phyloP scores from a whole-genome alignment of 805 yeast genomes.

The Saturnispora serradocipensis region DNA sequence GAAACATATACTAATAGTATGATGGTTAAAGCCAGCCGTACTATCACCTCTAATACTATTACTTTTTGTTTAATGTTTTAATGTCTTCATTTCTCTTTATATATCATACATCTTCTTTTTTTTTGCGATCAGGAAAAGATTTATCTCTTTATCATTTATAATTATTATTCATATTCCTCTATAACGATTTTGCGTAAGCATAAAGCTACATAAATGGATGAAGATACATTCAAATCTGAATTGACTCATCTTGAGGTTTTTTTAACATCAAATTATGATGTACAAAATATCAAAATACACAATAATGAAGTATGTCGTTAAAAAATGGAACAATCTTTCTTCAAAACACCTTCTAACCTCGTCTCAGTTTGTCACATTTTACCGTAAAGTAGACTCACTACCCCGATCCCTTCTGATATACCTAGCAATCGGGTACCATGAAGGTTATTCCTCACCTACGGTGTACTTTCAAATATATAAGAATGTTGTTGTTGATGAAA shows the following conservation, averaged over 20 bases:
- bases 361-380: background rate
- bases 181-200: background rate
- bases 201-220: background rate
- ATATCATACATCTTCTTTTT: background rate
- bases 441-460: constrained; percentile 5
- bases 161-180: background rate
- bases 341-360: background rate
- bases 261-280: background rate
- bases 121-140: background rate
- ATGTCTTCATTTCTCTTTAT: constrained; percentile 1
- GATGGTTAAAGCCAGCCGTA: background rate
- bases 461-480: constrained; percentile 7
- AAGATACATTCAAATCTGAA: background rate
- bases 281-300: background rate
- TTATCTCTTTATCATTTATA: background rate
- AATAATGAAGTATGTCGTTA: background rate
- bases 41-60: background rate
- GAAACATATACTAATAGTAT: background rate
- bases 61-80: background rate
- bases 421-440: constrained; percentile 4
- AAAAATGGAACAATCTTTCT: background rate
- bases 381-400: background rate
- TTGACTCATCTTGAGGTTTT: background rate
- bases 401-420: too few species aligned
- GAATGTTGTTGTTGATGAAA: background rate